Evolutionary conservation across 441 rosid species (phyloP).

Genomic region (Erodium chrysanthum): DNA sequence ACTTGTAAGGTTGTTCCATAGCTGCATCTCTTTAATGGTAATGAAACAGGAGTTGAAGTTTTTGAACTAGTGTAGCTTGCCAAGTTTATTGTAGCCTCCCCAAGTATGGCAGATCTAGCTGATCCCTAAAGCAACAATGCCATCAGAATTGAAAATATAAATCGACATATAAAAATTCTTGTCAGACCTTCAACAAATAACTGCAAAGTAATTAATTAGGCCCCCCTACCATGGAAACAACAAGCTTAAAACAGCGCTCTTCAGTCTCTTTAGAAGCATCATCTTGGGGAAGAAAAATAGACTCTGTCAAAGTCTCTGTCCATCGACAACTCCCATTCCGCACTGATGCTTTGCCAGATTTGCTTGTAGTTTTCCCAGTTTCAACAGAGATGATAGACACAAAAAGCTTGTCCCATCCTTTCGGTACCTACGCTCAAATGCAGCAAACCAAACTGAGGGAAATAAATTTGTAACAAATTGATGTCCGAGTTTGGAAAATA

Average conservation of each 20-base stretch:
- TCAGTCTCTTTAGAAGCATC: constrained; percentile 33
- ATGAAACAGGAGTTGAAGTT: constrained; percentile 31
- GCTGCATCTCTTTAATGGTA: constrained; percentile 47
- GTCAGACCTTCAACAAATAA: background rate
- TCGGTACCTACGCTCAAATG: constrained; percentile 38
- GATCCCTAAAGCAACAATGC: constrained; percentile 36
- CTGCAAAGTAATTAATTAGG: background rate
- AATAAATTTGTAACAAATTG: background rate
- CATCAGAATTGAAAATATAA: background rate
- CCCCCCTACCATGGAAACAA: constrained; percentile 41
- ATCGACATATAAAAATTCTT: background rate
- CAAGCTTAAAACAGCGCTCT: constrained; percentile 39
- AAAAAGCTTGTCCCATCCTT: constrained; percentile 60
- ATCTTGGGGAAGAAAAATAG: constrained; percentile 31
- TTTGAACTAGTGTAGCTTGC: constrained; percentile 33
- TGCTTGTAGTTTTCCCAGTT: constrained; percentile 44
- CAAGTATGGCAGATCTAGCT: constrained; percentile 50
- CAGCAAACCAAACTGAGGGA: constrained; percentile 3
- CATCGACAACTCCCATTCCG: constrained; percentile 54
- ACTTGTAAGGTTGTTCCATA: constrained; percentile 48
- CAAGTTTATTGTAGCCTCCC: constrained; percentile 44
- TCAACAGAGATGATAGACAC: constrained; percentile 40
- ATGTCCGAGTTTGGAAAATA: background rate
- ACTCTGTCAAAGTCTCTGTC: constrained; percentile 39
- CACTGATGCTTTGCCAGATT: constrained; percentile 34